Conservation (phyloP, 805 yeast species). For the Kodamaea fukazawae region DNA sequence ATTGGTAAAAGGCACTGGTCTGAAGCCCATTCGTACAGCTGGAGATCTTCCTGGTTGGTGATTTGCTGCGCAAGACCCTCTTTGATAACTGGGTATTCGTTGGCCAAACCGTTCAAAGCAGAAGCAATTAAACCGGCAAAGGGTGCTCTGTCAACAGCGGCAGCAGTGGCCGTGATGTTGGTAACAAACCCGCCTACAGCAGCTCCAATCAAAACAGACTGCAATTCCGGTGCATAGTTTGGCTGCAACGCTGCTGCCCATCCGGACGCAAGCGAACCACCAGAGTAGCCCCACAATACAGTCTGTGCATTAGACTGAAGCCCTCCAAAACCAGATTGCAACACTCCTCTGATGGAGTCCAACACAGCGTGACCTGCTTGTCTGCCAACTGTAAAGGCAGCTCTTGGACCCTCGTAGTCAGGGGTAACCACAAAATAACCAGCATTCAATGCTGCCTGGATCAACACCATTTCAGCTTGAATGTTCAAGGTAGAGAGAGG, state of each 20-base stretch:
- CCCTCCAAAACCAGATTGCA: slow-evolving; percentile 18
- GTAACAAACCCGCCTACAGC: slow-evolving; percentile 37
- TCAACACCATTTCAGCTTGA: slow-evolving; percentile 16
- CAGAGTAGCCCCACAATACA: slow-evolving; percentile 24
- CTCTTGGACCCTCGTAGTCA: slow-evolving; percentile 22
- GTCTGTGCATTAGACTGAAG: slow-evolving; percentile 15
- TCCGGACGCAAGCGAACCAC: slow-evolving; percentile 23
- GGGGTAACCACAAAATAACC: slow-evolving; percentile 22
- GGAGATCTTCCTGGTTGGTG: slow-evolving; percentile 7
- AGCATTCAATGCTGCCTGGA: slow-evolving; percentile 15
- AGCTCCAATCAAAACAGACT: slow-evolving; percentile 21
- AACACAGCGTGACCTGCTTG: slow-evolving; percentile 20
- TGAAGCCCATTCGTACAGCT: slow-evolving; percentile 2
- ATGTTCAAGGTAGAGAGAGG: not conserved
- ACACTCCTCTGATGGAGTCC: slow-evolving; percentile 19
- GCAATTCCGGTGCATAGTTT: slow-evolving; percentile 22
- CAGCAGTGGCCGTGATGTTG: slow-evolving; percentile 26
- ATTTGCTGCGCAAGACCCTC: slow-evolving; percentile 7
- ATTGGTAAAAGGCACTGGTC: slow-evolving; percentile 4
- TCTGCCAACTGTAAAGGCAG: slow-evolving; percentile 18
- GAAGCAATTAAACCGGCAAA: slow-evolving; percentile 28
- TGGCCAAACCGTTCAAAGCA: slow-evolving; percentile 29
- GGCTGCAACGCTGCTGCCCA: slow-evolving; percentile 27
- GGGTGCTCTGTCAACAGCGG: slow-evolving; percentile 21
- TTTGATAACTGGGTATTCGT: slow-evolving; percentile 28